A percentile compares a stretch with the other conserved stretches of the same genome.
Conservation (phyloP, 441 rosid genomes). For the Euphorbia celastroides region DNA sequence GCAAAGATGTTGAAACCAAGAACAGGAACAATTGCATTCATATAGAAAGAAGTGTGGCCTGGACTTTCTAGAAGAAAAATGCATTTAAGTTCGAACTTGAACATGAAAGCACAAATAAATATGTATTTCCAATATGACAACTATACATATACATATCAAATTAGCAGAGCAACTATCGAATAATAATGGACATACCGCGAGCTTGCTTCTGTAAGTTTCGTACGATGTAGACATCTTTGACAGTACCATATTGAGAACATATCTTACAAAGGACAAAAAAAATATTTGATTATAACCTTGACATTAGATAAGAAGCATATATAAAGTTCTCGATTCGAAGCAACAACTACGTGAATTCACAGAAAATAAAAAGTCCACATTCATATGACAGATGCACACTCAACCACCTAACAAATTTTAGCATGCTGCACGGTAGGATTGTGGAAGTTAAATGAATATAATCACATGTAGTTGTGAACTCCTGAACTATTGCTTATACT, state of each 20-base stretch:
- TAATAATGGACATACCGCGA: slow-evolving; percentile 52
- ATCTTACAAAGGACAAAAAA: slow-evolving; percentile 40
- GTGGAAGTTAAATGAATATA: slow-evolving; percentile 4
- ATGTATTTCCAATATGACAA: slow-evolving; percentile 10
- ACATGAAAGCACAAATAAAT: not conserved
- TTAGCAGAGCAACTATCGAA: slow-evolving; percentile 16
- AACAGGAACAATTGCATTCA: slow-evolving; percentile 5
- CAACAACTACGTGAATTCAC: not conserved
- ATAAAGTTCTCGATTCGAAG: not conserved
- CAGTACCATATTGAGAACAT: slow-evolving; percentile 60
- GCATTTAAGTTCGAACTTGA: not conserved
- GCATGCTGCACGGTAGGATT: not conserved
- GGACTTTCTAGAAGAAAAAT: not conserved
- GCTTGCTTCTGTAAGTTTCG: slow-evolving; percentile 60
- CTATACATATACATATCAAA: not conserved
- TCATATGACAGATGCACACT: not conserved
- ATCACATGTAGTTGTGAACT: not conserved
- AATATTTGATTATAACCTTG: slow-evolving; percentile 14
- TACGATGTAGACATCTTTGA: slow-evolving; percentile 70
- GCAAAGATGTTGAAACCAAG: not conserved
- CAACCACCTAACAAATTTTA: not conserved
- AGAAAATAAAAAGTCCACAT: not conserved
- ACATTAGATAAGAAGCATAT: slow-evolving; percentile 3
- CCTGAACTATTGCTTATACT: not conserved
- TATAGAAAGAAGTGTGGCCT: not conserved